Conservation (phyloP, 495 filamentous ascomycete genomes). For the Margaritispora aquatica region DNA sequence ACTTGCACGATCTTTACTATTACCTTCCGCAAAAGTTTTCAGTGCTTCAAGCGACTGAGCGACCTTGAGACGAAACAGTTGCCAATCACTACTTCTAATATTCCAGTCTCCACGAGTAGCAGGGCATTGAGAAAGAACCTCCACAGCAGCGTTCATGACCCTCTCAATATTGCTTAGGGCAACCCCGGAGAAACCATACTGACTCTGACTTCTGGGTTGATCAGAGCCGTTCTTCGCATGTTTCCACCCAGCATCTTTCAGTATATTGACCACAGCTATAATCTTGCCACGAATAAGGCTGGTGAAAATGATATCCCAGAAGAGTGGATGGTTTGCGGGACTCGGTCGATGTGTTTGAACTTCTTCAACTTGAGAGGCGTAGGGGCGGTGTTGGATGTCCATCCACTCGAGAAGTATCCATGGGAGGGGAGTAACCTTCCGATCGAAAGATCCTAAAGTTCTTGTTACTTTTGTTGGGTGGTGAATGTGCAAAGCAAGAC, state of each 20-base stretch:
- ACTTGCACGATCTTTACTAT: conserved; percentile 29
- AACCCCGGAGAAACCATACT: conserved; percentile 59
- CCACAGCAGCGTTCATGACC: conserved; percentile 56
- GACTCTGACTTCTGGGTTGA: conserved; percentile 42
- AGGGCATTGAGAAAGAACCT: conserved; percentile 66
- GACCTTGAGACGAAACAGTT: conserved; percentile 64
- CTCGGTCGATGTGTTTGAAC: conserved; percentile 58
- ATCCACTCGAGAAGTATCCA: conserved; percentile 76
- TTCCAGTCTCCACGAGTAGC: conserved; percentile 66
- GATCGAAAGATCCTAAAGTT: conserved; percentile 5
- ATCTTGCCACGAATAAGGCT: conserved; percentile 67
- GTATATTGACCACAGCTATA: conserved; percentile 48
- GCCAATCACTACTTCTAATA: conserved; percentile 68
- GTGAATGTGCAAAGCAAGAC: conserved; percentile 65
- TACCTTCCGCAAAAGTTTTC: conserved; percentile 65
- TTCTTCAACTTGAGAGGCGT: conserved; percentile 49
- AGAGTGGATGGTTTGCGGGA: conserved; percentile 63
- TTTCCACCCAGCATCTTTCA: conserved; percentile 69
- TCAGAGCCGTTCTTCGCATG: conserved; percentile 53
- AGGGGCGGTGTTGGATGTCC: conserved; percentile 58
- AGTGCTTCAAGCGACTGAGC: conserved; percentile 59
- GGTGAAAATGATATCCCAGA: conserved; percentile 72
- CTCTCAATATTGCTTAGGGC: conserved; percentile 67
- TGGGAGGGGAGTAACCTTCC: conserved; percentile 49
- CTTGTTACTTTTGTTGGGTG: conserved; percentile 45